Base-by-base conservation (phyloP, 495 filamentous ascomycete species). In the Oidiodendron maius region DNA sequence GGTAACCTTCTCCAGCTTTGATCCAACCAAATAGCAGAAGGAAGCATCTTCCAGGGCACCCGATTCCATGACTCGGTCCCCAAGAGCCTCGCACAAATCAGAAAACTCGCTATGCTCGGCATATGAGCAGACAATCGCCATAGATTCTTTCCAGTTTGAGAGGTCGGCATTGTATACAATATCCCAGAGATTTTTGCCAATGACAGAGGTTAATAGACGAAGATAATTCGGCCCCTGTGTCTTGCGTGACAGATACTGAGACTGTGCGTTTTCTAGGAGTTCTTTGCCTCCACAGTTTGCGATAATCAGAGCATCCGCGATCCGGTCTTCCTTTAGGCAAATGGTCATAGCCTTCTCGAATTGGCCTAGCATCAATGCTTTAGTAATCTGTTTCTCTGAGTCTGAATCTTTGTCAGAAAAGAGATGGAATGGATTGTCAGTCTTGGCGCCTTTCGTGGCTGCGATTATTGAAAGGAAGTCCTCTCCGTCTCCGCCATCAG, bases 141-240 rank as follows among this genome's bases (percentile, higher is more conserved):
- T 91, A 10, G 93, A 81, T 64, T 97, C 93, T 68, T 91, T 97
- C 93, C 93, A 99, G 66, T 91, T 86, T 34, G 75, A 72, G 37
- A 97, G 65, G 58, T 95, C 87, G 1, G 93, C 94, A 59, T 99
- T 97, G 66, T 97, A 84, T 8, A 96, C 93, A 38, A 97, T 77
- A 70, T 99, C 93, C 93, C 94, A 97, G 6, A 99, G 72, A 61
- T 99, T 96, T 71, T 96, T 96, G 41, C 87, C 87, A 44, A 93
- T 88, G 36, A 97, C 84, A 21, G 91, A 96, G 47, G 87, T 87
- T 43, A 99, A 72, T 30, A 99, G 72, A 30, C 93, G 82, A 38
- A 97, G 70, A 62, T 99, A 99, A 64, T 91, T 99, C 11, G 93
- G 91, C 18, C 81, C 84, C 49, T 81, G 78, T 5, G 77, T 70